Evolutionary conservation across 176 grass and related monocot species (phyloP).

Genomic region (Oryza officinalis): DNA sequence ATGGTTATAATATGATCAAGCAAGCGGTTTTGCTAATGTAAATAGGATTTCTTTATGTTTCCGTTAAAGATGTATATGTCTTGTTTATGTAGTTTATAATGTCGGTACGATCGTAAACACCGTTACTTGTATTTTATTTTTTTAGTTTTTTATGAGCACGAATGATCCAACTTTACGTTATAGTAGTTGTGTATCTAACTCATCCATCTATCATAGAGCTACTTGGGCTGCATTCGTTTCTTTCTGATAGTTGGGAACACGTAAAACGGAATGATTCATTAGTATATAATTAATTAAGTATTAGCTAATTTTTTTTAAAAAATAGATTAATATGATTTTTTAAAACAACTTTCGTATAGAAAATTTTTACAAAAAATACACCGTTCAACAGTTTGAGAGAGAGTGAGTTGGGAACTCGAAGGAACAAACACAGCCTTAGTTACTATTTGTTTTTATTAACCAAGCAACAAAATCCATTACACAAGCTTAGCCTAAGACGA

Average conservation of each 20-base stretch:
- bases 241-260: too few relatives aligned
- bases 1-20: not conserved
- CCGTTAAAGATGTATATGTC: not conserved
- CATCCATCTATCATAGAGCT: not conserved
- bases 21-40: not conserved
- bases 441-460: not conserved
- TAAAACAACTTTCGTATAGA: too few relatives aligned
- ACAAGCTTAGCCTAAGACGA: not conserved
- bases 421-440: too few relatives aligned
- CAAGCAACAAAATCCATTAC: too few relatives aligned
- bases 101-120: not conserved
- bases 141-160: not conserved
- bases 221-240: too few relatives aligned
- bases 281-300: too few relatives aligned
- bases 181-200: not conserved
- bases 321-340: too few relatives aligned
- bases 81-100: not conserved
- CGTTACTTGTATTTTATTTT: not conserved
- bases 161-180: not conserved
- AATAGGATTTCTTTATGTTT: not conserved
- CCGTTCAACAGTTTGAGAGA: too few relatives aligned
- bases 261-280: too few relatives aligned
- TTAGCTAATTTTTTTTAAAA: too few relatives aligned
- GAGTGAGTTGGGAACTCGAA: too few relatives aligned
- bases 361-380: too few relatives aligned